These are phyloP conservation scores for Sporothrix humicola DNA, from an alignment of 2,329 filamentous ascomycete species.

Conservation along the genomic window DNA sequence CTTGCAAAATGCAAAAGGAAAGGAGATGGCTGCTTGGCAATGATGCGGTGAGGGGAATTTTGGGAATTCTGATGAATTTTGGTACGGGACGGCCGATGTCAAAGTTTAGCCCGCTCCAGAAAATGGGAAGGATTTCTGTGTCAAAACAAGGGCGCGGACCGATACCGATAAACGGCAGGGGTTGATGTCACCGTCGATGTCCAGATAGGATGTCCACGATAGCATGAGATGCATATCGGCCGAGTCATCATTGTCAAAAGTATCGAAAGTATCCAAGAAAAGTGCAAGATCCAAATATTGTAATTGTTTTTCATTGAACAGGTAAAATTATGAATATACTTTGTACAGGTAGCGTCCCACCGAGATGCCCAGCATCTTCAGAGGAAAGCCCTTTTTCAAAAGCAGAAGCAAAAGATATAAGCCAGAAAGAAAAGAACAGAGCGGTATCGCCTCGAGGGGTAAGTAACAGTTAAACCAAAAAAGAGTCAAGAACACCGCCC, in stretches of 20 bases:
- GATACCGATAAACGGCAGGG: too few relatives aligned
- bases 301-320: not conserved
- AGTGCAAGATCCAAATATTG: not conserved
- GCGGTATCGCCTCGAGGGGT: not conserved
- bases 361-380: conserved; percentile 20
- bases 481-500: not conserved
- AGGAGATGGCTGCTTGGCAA: too few relatives aligned
- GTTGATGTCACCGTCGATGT: too few relatives aligned
- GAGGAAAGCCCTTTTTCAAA: not conserved
- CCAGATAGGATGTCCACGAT: not conserved
- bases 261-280: not conserved
- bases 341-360: not conserved
- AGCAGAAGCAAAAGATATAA: not conserved
- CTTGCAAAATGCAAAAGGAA: not conserved
- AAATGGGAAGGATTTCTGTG: too few relatives aligned
- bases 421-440: not conserved
- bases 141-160: too few relatives aligned
- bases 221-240: not conserved
- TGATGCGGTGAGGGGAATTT: too few relatives aligned
- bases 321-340: not conserved
- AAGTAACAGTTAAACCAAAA: not conserved
- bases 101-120: too few relatives aligned
- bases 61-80: too few relatives aligned
- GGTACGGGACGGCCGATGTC: too few relatives aligned
- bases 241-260: not conserved